Evolutionary conservation across 345 rosid species (phyloP), one percentile per base, ranked within the genome.

Genomic region (Acer campestre): DNA sequence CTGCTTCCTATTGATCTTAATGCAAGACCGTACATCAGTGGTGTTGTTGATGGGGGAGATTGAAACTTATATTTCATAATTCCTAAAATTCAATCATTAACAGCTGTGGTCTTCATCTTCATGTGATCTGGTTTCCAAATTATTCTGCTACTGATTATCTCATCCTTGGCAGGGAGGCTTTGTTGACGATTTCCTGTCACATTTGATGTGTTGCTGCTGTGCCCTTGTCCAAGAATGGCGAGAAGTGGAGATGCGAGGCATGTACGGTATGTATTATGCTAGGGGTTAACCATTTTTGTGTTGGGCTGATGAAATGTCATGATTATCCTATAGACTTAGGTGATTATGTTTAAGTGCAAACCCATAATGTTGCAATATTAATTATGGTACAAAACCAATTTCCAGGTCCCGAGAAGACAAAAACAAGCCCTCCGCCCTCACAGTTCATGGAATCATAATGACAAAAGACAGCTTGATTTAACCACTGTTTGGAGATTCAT

Each of bases 181-280:
- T 66, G 59, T 94, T 71, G 99, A 94, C 64, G 98, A 96, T 84
- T 96, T 96, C 83, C 97, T 94, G 67, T 94, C 99, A 6, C 99
- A 96, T 87, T 61, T 96, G 48, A 91, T 96, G 97, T 96, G 98
- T 72, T 96, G 99, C 83, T 96, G 99, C 80, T 96, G 99, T 70
- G 95, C 99, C 38, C 98, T 96, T 42, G 98, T 96, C 74, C 99
- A 94, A 91, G 99, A 96, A 85, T 91, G 89, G 83, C 89, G 99
- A 78, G 98, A 96, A 89, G 94, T 96, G 35, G 98, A 96, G 85
- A 88, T 88, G 75, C 97, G 98, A 29, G 93, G 97, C 48, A 85
- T 79, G 64, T 84, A 89, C 51, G 97, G 98, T 91, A 86, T 62
- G 84, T 77, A 49, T 61, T 11, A 4, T 73, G 9, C n/a, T 40